Evolutionary conservation across 768 basidiomycete species (phyloP).

Genomic region (Pisolithus tinctorius): DNA sequence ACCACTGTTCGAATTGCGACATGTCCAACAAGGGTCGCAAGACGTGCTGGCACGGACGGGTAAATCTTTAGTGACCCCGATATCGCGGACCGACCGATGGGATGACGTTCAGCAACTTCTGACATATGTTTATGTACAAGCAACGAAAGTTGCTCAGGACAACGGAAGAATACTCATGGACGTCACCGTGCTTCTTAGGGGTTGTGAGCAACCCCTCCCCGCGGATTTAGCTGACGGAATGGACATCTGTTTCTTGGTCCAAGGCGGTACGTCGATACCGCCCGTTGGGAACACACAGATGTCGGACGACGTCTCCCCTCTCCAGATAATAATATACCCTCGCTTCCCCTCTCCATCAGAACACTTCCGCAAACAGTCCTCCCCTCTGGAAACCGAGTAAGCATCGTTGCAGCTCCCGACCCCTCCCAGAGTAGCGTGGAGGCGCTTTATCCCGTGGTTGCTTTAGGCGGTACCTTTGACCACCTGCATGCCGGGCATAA

Average conservation of each 20-base stretch:
- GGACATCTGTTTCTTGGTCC: slow-evolving; percentile 37
- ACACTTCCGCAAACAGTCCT: slow-evolving; percentile 26
- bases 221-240: slow-evolving; percentile 29
- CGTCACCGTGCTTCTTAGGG: slow-evolving; percentile 69
- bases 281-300: slow-evolving; percentile 2
- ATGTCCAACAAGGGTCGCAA: slow-evolving; percentile 1
- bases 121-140: slow-evolving; percentile 79
- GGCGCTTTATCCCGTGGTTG: slow-evolving; percentile 57
- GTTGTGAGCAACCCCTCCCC: slow-evolving; percentile 39
- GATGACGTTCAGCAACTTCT: slow-evolving; percentile 67
- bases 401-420: slow-evolving; percentile 1
- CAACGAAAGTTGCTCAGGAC: slow-evolving; percentile 67
- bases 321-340: slow-evolving; percentile 34
- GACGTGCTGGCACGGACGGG: not conserved
- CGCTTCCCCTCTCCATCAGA: slow-evolving; percentile 38
- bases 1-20: slow-evolving; percentile 41
- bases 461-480: slow-evolving; percentile 94
- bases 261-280: slow-evolving; percentile 35
- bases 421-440: not conserved
- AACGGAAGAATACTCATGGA: slow-evolving; percentile 65
- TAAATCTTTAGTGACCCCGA: not conserved
- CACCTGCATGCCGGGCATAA: slow-evolving; percentile 97
- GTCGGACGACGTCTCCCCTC: not conserved
- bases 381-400: slow-evolving; percentile 9
- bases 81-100: slow-evolving; percentile 49